Evolutionary conservation across 1,139 yeast species (phyloP), one percentile per base, ranked within the genome.

Genomic region (Zygoascus hellenicus): DNA sequence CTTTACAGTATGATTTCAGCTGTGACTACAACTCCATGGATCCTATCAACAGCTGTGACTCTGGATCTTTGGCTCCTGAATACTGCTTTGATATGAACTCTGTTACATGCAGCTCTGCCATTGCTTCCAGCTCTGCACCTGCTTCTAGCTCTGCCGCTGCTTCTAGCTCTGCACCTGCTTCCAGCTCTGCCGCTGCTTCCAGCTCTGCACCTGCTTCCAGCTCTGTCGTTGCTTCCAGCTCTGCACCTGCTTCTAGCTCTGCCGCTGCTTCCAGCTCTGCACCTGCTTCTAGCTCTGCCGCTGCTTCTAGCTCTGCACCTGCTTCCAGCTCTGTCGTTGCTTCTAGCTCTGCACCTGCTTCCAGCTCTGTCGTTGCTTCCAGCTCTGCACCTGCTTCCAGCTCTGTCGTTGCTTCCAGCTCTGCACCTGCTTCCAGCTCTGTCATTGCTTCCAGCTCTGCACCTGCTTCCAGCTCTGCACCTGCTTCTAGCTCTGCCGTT

Each of bases 91-190:
- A 34, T 11, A 11, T 33, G n/a, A 32, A 22, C 39, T 9, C 17
- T 6, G 13, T 29, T 22, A 22, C 15, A 14, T 39, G 35, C 14
- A 15, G 22, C 38, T 16, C 47, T 29, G 17, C 46, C 29, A 16
- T 15, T 7, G 35, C 37, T 10, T 17, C 48, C 9, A 31, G 34
- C 9, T 33, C 42, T 13, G 43, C 43, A 3, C 35, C 43, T n/a
- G 37, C 48, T n/a, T 36, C 51, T 13, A 28, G 36, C 31, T 37
- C 42, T 43, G 38, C 38, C 35, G 14, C 19, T 32, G 31, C 41
- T 10, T 31, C 38, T 9, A 15, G 31, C 17, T 15, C 42, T 16
- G 14, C 35, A 2, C 17, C 44, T 11, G 31, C 42, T 11, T 36
- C 42, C 17, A n/a, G 38, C 19, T 28, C 38, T 9, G 33, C 48